Conservation (phyloP, 2,329 filamentous ascomycete species). For the Aspergillus cejpii region DNA sequence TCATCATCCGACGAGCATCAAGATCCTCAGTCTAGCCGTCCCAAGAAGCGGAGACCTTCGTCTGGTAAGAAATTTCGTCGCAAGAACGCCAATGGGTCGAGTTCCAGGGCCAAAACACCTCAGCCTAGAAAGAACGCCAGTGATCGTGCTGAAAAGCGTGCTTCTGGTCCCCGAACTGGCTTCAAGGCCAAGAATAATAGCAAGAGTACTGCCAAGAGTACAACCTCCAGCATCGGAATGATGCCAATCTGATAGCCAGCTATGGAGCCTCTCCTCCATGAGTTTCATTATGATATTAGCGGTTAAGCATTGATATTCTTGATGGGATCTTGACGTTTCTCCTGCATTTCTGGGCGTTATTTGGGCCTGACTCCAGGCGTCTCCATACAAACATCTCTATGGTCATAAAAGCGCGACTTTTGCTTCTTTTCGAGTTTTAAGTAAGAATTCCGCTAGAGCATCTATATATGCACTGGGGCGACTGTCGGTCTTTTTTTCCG, state of each 20-base stretch:
- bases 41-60: conserved; percentile 23
- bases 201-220: conserved; percentile 7
- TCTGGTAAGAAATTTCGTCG: conserved; percentile 23
- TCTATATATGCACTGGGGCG: not conserved
- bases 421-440: not conserved
- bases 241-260: conserved; percentile 32
- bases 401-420: conserved; percentile 7
- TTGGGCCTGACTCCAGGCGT: not conserved
- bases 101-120: conserved; percentile 21
- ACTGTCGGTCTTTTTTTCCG: not conserved
- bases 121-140: conserved; percentile 20
- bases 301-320: conserved; percentile 1
- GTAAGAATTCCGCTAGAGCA: not conserved
- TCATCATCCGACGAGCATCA: conserved; percentile 21
- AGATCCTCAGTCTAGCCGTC: conserved; percentile 13
- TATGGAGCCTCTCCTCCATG: not conserved
- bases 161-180: conserved; percentile 20
- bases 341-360: conserved; percentile 17
- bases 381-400: not conserved
- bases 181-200: conserved; percentile 17
- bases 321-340: conserved; percentile 4
- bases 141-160: conserved; percentile 18
- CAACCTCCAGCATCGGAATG: conserved; percentile 31
- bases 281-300: conserved; percentile 8
- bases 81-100: conserved; percentile 20